phyloP scores from a whole-genome alignment of 108 stramenopile species.

The Craspedostauros australis region DNA sequence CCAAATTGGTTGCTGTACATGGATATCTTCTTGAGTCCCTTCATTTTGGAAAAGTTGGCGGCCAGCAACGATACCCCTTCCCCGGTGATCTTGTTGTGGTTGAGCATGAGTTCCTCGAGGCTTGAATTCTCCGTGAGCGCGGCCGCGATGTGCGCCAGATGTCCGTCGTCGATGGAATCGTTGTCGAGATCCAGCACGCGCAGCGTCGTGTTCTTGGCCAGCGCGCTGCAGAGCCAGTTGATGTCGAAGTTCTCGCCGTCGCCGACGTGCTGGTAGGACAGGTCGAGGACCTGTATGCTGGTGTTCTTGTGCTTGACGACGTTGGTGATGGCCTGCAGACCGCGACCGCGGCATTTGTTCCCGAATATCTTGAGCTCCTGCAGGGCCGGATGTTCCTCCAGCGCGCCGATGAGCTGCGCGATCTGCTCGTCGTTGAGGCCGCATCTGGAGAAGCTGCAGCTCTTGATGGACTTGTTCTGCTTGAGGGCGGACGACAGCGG shows the following conservation, averaged over 20 bases:
- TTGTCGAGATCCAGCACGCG: slow-evolving; percentile 23
- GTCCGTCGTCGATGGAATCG: slow-evolving; percentile 15
- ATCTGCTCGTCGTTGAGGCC: slow-evolving; percentile 22
- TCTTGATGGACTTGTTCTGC: slow-evolving; percentile 9
- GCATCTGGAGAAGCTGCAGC: slow-evolving; percentile 22
- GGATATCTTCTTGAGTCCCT: slow-evolving; percentile 30
- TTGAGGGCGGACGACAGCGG: neutral
- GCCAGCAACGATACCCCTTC: slow-evolving; percentile 15
- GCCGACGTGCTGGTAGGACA: slow-evolving; percentile 24
- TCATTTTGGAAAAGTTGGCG: slow-evolving; percentile 18
- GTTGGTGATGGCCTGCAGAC: slow-evolving; percentile 8
- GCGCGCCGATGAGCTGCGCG: slow-evolving; percentile 1
- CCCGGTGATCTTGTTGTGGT: slow-evolving; percentile 27
- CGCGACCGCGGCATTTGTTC: slow-evolving; percentile 26
- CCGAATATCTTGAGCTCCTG: slow-evolving; percentile 27
- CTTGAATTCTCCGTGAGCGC: slow-evolving; percentile 21
- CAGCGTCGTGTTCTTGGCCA: slow-evolving; percentile 11
- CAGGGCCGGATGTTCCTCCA: slow-evolving; percentile 14
- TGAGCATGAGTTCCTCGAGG: slow-evolving; percentile 28
- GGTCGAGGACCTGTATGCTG: slow-evolving; percentile 14
- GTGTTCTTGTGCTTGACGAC: slow-evolving; percentile 1
- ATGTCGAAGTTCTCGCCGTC: slow-evolving; percentile 20
- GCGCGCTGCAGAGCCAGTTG: neutral
- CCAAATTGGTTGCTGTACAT: slow-evolving; percentile 38
- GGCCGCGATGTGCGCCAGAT: slow-evolving; percentile 8